Base-by-base conservation (phyloP, 2,329 filamentous ascomycete species). In the Coniochaeta sp. region DNA sequence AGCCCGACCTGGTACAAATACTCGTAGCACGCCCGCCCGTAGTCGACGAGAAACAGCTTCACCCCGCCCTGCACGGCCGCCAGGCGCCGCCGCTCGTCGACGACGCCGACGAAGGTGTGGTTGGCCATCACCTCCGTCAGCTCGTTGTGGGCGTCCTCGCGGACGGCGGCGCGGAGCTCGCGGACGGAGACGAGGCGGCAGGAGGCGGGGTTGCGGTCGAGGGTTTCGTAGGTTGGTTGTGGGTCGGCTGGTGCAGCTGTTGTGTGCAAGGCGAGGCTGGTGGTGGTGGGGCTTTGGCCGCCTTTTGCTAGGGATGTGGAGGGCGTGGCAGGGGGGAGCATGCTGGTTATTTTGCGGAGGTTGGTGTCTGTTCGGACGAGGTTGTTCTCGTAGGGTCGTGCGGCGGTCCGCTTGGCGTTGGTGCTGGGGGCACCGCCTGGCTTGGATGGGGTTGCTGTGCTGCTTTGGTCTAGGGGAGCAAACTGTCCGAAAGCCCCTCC, bases 1-100 rank as follows among this genome's bases (percentile, higher is more conserved):
- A 99, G 78, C 0, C 91, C 92, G 18, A 97, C 72, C 69, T 99
- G 94, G 71, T 99, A 99, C 67, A 97, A 95, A 66, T 92, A 95
- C 61, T 97, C 92, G 55, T 84, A 87, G 65, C 83, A 88, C 1
- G 88, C 73, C 65, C 92, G 84, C 10, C 91, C 94, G 63, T 99
- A 99, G 68, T 99, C 94, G 50, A 99, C 78, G 20, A 99, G 80
- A 66, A 88, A 96, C 7, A 99, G 79, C 65, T 91, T 95, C 8
- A 97, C 87, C 13, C 92, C 94, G 31, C 89, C 85, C 69, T 99
- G 94, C 32, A 99, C 87, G 14, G 94, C 91, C n/a, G 85, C 91
- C 12, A 99, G 81, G 10, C 94, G 87, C 48, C 90, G 85, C 35
- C 79, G 81, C 62, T 92, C 87, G 63, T 99, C 94, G 1, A 97